phyloP scores from a whole-genome alignment of 441 rosid species.

The Theobroma grandiflorum region DNA sequence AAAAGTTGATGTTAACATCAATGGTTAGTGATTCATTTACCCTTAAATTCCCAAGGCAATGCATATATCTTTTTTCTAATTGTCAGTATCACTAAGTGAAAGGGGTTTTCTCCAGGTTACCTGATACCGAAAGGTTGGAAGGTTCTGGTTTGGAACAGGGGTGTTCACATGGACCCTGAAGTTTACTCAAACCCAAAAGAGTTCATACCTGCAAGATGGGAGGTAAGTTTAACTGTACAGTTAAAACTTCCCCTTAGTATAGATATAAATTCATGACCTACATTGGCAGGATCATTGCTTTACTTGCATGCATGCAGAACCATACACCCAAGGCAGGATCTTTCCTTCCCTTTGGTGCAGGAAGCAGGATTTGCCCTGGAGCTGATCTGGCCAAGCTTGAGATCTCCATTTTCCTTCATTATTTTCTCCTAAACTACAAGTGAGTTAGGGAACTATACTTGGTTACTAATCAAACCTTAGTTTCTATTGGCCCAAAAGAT shows the following conservation, averaged over 20 bases:
- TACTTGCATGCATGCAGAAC: constrained; percentile 7
- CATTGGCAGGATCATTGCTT: not conserved
- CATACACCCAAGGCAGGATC: constrained; percentile 31
- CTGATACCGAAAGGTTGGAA: constrained; percentile 47
- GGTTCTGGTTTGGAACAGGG: constrained; percentile 36
- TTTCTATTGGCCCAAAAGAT: not conserved
- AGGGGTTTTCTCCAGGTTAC: constrained; percentile 24
- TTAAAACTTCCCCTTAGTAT: not conserved
- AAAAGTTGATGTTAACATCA: constrained; percentile 32
- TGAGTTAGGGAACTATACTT: not conserved
- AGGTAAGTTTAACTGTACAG: constrained; percentile 20
- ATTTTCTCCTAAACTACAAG: constrained; percentile 36
- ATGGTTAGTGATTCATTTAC: constrained; percentile 24
- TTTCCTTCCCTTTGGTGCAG: constrained; percentile 42
- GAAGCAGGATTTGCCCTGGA: constrained; percentile 41
- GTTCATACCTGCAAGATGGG: constrained; percentile 43
- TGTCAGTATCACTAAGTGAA: not conserved
- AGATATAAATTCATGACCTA: not conserved
- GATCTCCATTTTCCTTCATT: constrained; percentile 40
- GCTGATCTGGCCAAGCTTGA: constrained; percentile 41
- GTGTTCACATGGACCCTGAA: constrained; percentile 37
- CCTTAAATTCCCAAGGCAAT: not conserved
- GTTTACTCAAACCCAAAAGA: constrained; percentile 30
- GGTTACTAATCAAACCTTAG: constrained; percentile 1
- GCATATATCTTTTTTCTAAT: not conserved